These are phyloP conservation scores for Phytophthora macrochlamydospora DNA, from an alignment of 352 stramenopile genomes.

Conservation along the genomic window DNA sequence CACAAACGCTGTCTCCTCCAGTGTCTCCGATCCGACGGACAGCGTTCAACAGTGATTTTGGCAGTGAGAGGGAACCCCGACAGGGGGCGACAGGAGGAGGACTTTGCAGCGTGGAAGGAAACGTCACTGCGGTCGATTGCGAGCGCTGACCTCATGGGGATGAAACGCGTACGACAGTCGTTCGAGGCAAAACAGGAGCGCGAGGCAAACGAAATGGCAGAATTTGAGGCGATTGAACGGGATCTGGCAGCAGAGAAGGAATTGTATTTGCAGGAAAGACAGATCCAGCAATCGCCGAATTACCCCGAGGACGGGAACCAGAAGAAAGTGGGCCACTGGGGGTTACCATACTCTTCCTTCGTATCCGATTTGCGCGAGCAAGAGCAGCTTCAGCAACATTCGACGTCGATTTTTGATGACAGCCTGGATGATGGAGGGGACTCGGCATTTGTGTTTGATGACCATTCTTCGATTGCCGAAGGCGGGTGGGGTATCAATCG, in stretches of 20 bases:
- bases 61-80: background rate
- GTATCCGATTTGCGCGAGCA: conserved; percentile 31
- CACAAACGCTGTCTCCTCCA: conserved; percentile 23
- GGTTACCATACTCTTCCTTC: conserved; percentile 33
- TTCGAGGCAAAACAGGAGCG: conserved; percentile 59
- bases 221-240: conserved; percentile 79
- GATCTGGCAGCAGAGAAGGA: conserved; percentile 69
- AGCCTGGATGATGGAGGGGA: conserved; percentile 48
- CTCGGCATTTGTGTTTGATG: conserved; percentile 53
- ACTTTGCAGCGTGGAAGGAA: conserved; percentile 29
- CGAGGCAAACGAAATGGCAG: conserved; percentile 76
- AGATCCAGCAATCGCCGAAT: conserved; percentile 21
- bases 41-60: conserved; percentile 6
- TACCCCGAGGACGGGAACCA: conserved; percentile 23
- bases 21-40: conserved; percentile 20
- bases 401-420: conserved; percentile 25
- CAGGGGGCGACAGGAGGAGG: conserved; percentile 9
- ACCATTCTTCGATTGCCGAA: conserved; percentile 18
- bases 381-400: conserved; percentile 22
- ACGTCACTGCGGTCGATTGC: conserved; percentile 29
- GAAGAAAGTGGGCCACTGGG: conserved; percentile 7
- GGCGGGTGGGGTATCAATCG: conserved; percentile 20
- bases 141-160: conserved; percentile 65
- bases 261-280: conserved; percentile 54
- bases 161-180: conserved; percentile 54